Evolutionary conservation across 306 rosid species (phyloP), one percentile per base, ranked within the genome.

Genomic region (Pachyrhizus erosus): DNA sequence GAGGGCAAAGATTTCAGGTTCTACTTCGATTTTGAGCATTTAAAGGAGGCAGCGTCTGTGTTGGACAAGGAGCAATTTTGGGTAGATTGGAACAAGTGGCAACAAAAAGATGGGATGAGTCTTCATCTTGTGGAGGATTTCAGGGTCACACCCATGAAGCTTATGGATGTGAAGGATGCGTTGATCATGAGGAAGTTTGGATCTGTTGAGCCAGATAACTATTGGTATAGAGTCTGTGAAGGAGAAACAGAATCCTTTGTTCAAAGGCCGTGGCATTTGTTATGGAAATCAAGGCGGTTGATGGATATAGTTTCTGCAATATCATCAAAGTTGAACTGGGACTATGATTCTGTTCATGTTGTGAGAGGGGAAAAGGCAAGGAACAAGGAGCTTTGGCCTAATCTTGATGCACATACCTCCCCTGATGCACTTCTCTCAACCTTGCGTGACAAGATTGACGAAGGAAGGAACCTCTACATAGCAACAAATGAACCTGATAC

Each of bases 1-100:
- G 98, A 93, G 84, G 99, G 97, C 39, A 96, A 96, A 77, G 99
- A 96, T 86, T 96, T 96, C 88, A 87, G 99, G 82, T 92, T 93
- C 84, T 96, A 96, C 86, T 96, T 94, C 76, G 98, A 96, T 84
- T 96, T 96, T 20, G 99, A 96, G 94, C 99, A 96, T 85, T 87
- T 96, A 84, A 92, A 73, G 72, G 99, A 96, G 68, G 90, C 94
- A 0, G 97, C 97, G 7, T 94, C 99, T 66, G 96, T 96, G 21
- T 84, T 96, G 83, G 99, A 96, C 86, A 87, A 89, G 85, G 89
- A 49, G 10, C 99, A 94, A 88, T 96, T 96, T 87, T 96, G 99
- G 99, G 66, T 42, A 18, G 99, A 96, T 81, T 94, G 98, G 99
- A 71, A 79, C 29, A 83, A 90, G 87, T 96, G 97, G 97, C 90